phyloP scores from a whole-genome alignment of 495 filamentous ascomycete genomes.

The Hypomontagnella submonticulosa region DNA sequence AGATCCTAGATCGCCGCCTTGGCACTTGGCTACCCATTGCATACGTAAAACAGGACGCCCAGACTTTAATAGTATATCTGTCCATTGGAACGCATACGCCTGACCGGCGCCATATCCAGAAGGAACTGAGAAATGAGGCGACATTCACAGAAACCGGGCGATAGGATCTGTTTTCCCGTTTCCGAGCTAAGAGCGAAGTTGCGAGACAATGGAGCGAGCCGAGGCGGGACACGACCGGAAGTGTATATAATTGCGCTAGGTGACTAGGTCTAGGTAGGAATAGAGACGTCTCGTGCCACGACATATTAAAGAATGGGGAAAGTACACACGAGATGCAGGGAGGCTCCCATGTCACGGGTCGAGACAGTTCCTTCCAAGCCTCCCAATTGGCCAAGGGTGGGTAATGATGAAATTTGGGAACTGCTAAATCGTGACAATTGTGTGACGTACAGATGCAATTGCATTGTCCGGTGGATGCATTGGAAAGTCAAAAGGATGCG shows the following conservation, averaged over 20 bases:
- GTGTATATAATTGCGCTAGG: too few relatives aligned
- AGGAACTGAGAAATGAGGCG: constrained; percentile 30
- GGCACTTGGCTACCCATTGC: constrained; percentile 17
- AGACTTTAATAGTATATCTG: constrained; percentile 19
- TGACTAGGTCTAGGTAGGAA: too few relatives aligned
- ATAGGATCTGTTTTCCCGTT: constrained; percentile 3
- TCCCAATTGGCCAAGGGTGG: constrained; percentile 16
- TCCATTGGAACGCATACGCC: not conserved
- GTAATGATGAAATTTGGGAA: constrained; percentile 10
- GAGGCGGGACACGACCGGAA: constrained; percentile 22
- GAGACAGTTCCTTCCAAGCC: not conserved
- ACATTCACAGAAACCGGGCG: constrained; percentile 17
- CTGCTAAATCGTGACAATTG: constrained; percentile 6
- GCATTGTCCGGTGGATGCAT: constrained; percentile 11
- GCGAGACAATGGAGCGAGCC: constrained; percentile 10
- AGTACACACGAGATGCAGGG: constrained; percentile 31
- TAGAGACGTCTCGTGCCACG: constrained; percentile 22
- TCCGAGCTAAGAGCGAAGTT: constrained; percentile 37
- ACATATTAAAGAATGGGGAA: constrained; percentile 21
- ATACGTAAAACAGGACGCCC: constrained; percentile 17
- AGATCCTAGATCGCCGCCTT: constrained; percentile 29
- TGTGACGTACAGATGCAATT: not conserved
- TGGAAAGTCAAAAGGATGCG: not conserved
- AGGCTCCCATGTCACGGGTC: constrained; percentile 18
- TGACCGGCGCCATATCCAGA: not conserved